Percentiles rank a stretch among this genome's conserved stretches.
Evolutionary conservation across 1,284 basidiomycete species (phyloP).

Genomic region (Cerrena zonata): DNA sequence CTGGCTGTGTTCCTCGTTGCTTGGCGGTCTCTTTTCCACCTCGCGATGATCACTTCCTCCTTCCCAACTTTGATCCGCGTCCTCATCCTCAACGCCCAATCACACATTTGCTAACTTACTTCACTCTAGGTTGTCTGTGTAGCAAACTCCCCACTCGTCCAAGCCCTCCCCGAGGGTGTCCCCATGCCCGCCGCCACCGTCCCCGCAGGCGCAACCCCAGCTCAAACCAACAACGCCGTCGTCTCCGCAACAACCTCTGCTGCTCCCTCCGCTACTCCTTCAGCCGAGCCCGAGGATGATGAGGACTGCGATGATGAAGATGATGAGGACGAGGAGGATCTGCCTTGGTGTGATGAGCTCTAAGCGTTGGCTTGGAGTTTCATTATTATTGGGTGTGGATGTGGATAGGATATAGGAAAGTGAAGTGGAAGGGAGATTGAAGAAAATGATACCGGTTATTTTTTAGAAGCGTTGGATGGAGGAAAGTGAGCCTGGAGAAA

Average conservation of each 20-base stretch:
- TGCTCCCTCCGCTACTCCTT: conserved; percentile 17
- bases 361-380: conserved; percentile 6
- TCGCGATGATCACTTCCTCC: conserved; percentile 9
- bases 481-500: conserved; percentile 1
- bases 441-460: not conserved
- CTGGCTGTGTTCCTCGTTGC: not conserved
- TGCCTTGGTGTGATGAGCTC: conserved; percentile 56
- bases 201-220: conserved; percentile 29
- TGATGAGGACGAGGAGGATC: conserved; percentile 35
- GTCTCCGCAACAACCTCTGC: conserved; percentile 16
- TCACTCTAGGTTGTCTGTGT: conserved; percentile 55
- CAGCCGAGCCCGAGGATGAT: conserved; percentile 11
- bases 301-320: conserved; percentile 12
- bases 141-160: conserved; percentile 32
- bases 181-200: conserved; percentile 28
- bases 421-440: not conserved
- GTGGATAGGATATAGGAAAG: not conserved
- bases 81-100: no score
- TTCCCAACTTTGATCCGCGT: no score
- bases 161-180: conserved; percentile 33
- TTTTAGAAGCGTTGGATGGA: no score
- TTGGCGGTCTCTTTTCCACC: not conserved
- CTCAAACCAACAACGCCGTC: conserved; percentile 18
- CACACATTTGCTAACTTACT: no score
- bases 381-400: not conserved